A percentile compares a stretch with the other conserved stretches of the same genome.
Evolutionary conservation across 768 basidiomycete species (phyloP).

Genomic region (Phaffia tasmanica): DNA sequence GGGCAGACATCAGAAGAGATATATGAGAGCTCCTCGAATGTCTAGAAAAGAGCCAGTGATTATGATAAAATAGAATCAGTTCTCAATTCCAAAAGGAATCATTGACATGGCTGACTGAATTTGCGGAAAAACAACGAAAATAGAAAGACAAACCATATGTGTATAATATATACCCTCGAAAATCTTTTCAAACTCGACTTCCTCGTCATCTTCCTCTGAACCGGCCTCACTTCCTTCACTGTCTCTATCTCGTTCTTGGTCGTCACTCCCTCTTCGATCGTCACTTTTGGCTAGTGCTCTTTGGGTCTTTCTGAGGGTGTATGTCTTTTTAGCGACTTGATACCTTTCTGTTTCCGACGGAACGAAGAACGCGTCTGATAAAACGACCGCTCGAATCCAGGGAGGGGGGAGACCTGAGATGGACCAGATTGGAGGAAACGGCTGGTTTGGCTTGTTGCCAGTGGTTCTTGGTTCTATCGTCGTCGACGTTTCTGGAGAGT

Average conservation of each 20-base stretch:
- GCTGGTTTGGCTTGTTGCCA: not conserved
- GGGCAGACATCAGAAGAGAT: constrained; percentile 68
- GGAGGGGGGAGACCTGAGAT: constrained; percentile 57
- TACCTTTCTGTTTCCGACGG: constrained; percentile 69
- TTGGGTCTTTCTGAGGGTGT: constrained; percentile 54
- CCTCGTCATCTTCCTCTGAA: constrained; percentile 48
- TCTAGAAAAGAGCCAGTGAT: constrained; percentile 41
- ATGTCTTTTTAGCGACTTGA: constrained; percentile 58
- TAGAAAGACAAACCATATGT: constrained; percentile 56
- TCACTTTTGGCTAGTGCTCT: constrained; percentile 1
- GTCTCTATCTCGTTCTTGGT: constrained; percentile 27
- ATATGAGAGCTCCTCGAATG: constrained; percentile 63
- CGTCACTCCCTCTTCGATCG: constrained; percentile 14
- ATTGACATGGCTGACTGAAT: constrained; percentile 13
- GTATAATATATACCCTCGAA: constrained; percentile 63
- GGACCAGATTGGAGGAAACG: constrained; percentile 55
- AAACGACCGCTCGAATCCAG: constrained; percentile 64
- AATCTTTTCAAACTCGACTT: constrained; percentile 43
- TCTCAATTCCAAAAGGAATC: constrained; percentile 15
- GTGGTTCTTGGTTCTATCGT: constrained; percentile 1
- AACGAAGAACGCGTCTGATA: constrained; percentile 70
- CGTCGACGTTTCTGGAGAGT: not conserved
- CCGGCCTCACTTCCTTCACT: constrained; percentile 25
- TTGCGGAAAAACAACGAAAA: not conserved
- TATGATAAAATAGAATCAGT: constrained; percentile 1